Base-by-base conservation (phyloP, 371 early-diverging fungal species). In the Mortierella sp. region DNA sequence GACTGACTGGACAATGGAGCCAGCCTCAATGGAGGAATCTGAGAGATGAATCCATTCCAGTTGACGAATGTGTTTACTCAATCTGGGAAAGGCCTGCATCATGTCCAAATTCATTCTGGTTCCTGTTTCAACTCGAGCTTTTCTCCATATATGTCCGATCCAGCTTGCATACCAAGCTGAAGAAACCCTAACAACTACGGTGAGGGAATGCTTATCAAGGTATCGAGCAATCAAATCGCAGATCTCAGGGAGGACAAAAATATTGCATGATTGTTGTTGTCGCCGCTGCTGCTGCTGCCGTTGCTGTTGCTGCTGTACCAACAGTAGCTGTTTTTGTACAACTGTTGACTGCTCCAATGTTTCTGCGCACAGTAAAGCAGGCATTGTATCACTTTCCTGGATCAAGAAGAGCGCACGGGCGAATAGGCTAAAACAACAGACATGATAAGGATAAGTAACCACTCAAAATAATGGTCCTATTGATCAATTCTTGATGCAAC, bases 131-230 rank as follows among this genome's bases (percentile, higher is more conserved):
- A 77, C 53, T 64, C 70, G 71, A 38, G 67, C 67, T 43, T 45
- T 47, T 10, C 48, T 64, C 81, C 81, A 81, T 22, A 81, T 66
- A 43, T 81, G 67, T 19, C 76, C 72, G 62, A 81, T 69, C 63
- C 61, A 81, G 50, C 13, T 50, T 4, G 43, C 19, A 57, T 75
- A 72, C 81, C 81, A 81, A 16, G 57, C 69, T 1, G 64, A 60
- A 13, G 64, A 75, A 41, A 81, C 76, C 28, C 70, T 68, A 58
- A 75, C 76, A 1, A 50, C 63, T 50, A 69, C 43, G 4, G 76
- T 61, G 32, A 81, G 76, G 8, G 76, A 38, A 16, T 62, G 50
- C 15, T 24, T 69, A 28, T 75, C 75, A 43, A 81, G 76, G 24
- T 69, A 59, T 21, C 15, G 3, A 28, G 76, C 72, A 58, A 81